phyloP scores from a whole-genome alignment of 2,329 filamentous ascomycete genomes.

The Fusarium heterosporum region DNA sequence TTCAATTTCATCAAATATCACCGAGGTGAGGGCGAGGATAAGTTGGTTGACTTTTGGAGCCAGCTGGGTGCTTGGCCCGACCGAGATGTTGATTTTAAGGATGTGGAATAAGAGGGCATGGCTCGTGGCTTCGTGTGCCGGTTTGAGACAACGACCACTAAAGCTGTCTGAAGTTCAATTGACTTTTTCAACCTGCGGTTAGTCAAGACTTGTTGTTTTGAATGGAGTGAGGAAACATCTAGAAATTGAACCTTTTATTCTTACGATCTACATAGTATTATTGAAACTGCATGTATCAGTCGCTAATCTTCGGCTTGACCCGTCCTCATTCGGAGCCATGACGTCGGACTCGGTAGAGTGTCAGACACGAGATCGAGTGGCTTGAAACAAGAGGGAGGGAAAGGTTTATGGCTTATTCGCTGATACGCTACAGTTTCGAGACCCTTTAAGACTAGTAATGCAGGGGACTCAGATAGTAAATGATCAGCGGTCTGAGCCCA shows the following conservation, averaged over 20 bases:
- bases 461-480: neutral
- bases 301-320: neutral
- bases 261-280: no score
- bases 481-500: neutral
- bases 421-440: neutral
- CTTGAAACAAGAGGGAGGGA: neutral
- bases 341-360: neutral
- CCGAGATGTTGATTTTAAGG: conserved; percentile 52
- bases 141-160: no score
- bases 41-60: conserved; percentile 36
- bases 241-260: no score
- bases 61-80: conserved; percentile 45
- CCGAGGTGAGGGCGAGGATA: conserved; percentile 45
- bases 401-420: neutral
- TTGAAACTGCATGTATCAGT: no score
- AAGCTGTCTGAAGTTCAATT: no score
- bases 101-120: conserved; percentile 12
- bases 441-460: neutral
- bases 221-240: no score
- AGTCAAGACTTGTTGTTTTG: no score
- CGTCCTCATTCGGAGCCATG: neutral
- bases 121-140: no score
- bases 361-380: neutral
- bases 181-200: no score
- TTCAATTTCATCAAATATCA: conserved; percentile 45